Percentiles rank a stretch among this genome's conserved stretches.
These are phyloP conservation scores for Hirschfeldia incana DNA, from an alignment of 345 rosid species.

Conservation along the genomic window DNA sequence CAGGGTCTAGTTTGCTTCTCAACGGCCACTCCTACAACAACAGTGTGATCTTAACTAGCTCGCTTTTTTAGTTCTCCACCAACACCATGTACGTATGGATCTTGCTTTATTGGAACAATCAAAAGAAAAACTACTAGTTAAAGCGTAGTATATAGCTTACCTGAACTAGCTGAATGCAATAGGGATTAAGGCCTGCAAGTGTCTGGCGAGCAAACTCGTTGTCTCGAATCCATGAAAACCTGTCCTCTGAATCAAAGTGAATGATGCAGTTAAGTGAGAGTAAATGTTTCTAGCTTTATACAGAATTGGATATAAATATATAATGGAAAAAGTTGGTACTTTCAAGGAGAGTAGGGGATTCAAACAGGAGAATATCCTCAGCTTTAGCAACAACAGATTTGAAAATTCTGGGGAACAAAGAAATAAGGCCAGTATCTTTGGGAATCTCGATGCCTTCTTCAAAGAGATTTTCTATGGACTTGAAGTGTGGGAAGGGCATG, in stretches of 20 bases:
- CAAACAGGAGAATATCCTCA: slow-evolving; percentile 53
- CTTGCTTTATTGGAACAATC: too few relatives aligned
- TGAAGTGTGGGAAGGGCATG: slow-evolving; percentile 60
- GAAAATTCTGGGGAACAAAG: slow-evolving; percentile 56
- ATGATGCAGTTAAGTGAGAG: neutral
- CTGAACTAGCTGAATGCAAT: slow-evolving; percentile 48
- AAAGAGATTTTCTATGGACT: slow-evolving; percentile 46
- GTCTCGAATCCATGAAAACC: neutral
- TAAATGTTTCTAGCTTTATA: neutral
- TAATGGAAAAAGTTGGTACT: slow-evolving; percentile 34
- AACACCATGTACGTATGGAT: neutral
- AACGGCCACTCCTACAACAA: slow-evolving; percentile 76
- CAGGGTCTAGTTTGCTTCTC: slow-evolving; percentile 65
- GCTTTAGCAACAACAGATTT: slow-evolving; percentile 40
- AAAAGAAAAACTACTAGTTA: too few relatives aligned
- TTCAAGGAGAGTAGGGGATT: slow-evolving; percentile 48
- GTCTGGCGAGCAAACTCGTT: neutral
- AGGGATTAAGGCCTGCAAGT: slow-evolving; percentile 81
- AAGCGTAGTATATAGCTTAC: slow-evolving; percentile 40
- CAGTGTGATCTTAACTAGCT: neutral
- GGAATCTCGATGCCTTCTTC: slow-evolving; percentile 59
- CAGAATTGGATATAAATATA: neutral
- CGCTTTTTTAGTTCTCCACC: neutral
- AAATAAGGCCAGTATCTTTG: slow-evolving; percentile 35
- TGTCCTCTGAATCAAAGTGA: slow-evolving; percentile 38